Percentiles rank a stretch among this genome's conserved stretches.
Conservation (phyloP, 2,329 filamentous ascomycete genomes). For the Colletotrichum tamarilloi region DNA sequence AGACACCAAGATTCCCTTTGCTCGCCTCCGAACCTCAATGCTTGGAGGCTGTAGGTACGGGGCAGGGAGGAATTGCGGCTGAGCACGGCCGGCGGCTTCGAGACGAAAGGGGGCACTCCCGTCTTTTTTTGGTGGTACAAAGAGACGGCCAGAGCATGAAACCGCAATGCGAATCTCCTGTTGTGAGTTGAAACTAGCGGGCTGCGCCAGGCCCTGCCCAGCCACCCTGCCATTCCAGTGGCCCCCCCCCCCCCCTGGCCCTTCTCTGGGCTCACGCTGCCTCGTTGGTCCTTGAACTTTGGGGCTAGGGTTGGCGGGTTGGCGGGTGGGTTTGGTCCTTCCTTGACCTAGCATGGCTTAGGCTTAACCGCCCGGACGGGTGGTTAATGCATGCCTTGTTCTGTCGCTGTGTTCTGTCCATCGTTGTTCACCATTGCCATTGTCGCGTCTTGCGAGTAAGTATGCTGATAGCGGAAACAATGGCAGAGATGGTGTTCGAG, state of each 20-base stretch:
- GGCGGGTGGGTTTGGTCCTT: not conserved
- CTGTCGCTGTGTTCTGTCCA: not conserved
- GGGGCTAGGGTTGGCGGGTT: not conserved
- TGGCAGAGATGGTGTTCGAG: not conserved
- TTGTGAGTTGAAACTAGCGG: conserved; percentile 29
- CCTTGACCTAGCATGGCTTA: conserved; percentile 14
- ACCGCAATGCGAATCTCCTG: conserved; percentile 20
- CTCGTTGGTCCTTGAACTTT: not conserved
- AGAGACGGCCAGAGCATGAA: conserved; percentile 28
- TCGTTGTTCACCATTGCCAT: not conserved
- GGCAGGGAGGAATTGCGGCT: conserved; percentile 12
- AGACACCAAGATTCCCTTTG: not conserved
- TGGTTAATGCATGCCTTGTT: conserved; percentile 15
- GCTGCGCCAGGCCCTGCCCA: conserved; percentile 15
- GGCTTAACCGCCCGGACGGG: conserved; percentile 28
- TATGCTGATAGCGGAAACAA: not conserved
- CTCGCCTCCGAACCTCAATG: no score
- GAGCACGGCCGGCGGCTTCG: conserved; percentile 17
- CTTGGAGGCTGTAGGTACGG: no score
- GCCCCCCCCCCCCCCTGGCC: not conserved
- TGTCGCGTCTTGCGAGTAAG: not conserved
- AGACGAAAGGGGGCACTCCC: not conserved
- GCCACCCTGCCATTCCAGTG: conserved; percentile 20
- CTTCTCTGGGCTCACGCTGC: no score
- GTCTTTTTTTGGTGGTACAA: not conserved